These are phyloP conservation scores for Trichoderma oligosporum DNA, from an alignment of 2,329 filamentous ascomycete species.

Conservation along the genomic window DNA sequence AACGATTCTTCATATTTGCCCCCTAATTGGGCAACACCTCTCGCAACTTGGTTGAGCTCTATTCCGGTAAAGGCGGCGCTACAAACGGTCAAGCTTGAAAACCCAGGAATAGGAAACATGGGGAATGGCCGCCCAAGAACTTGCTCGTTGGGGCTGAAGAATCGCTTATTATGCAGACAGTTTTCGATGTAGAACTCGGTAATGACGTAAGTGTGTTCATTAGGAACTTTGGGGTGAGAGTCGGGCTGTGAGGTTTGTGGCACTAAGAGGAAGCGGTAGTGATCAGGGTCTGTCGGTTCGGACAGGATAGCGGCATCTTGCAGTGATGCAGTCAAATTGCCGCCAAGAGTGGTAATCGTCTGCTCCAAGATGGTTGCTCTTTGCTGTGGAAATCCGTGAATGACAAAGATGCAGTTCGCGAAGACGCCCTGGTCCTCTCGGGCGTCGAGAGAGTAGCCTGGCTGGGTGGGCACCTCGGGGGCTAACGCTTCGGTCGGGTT, in stretches of 20 bases:
- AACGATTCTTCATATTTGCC: conserved; percentile 78
- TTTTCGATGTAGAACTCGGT: conserved; percentile 94
- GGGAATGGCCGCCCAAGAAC: conserved; percentile 75
- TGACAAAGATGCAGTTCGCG: conserved; percentile 53
- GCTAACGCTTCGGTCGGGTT: conserved; percentile 20
- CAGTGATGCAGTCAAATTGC: conserved; percentile 41
- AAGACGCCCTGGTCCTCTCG: conserved; percentile 44
- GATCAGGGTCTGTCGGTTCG: conserved; percentile 27
- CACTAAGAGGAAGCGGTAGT: conserved; percentile 50
- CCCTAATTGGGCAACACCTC: conserved; percentile 70
- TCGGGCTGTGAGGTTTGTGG: conserved; percentile 49
- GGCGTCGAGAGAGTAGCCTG: neutral
- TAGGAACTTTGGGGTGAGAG: conserved; percentile 38
- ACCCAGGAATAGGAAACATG: conserved; percentile 64
- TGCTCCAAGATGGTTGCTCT: conserved; percentile 48
- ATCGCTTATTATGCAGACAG: conserved; percentile 72
- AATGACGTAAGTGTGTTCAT: conserved; percentile 50
- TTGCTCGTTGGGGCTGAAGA: conserved; percentile 66
- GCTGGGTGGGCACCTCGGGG: conserved; percentile 20
- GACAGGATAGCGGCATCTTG: conserved; percentile 37
- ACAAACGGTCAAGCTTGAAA: conserved; percentile 67
- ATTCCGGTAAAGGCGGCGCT: conserved; percentile 80
- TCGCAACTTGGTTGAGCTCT: conserved; percentile 79
- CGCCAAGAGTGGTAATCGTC: conserved; percentile 48
- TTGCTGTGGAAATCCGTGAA: conserved; percentile 55